These are phyloP conservation scores for Pichia deserticola DNA, from an alignment of 805 yeast species.

Conservation along the genomic window DNA sequence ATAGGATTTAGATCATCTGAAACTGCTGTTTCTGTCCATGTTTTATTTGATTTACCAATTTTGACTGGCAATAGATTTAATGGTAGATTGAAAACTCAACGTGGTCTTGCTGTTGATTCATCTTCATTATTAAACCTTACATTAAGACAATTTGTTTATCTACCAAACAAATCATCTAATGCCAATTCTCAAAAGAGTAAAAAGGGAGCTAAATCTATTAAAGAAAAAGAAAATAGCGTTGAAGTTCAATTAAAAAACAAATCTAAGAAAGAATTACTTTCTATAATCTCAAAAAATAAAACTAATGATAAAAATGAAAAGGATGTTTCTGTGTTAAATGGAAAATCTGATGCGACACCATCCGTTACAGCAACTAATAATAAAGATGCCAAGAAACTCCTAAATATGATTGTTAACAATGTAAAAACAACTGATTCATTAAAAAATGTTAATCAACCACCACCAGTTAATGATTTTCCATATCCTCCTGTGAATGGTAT, in stretches of 20 bases:
- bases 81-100: constrained; percentile 66
- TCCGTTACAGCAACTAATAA: background rate
- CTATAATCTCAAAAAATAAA: constrained; percentile 33
- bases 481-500: background rate
- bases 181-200: background rate
- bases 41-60: constrained; percentile 77
- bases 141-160: constrained; percentile 66
- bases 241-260: constrained; percentile 1
- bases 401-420: constrained; percentile 14
- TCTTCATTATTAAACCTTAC: constrained; percentile 74
- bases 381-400: constrained; percentile 22
- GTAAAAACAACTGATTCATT: background rate
- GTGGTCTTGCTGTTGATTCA: constrained; percentile 82
- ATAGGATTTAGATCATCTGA: constrained; percentile 56
- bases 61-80: constrained; percentile 77
- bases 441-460: background rate
- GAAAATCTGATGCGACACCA: too few relatives aligned
- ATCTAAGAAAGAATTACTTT: constrained; percentile 32
- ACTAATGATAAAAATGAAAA: background rate
- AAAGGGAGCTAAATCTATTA: background rate
- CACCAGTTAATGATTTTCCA: background rate
- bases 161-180: constrained; percentile 33
- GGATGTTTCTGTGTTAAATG: background rate
- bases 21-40: constrained; percentile 57
- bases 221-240: background rate